Base-by-base conservation (phyloP, 1,139 yeast species). In the Diutina ranongensis region DNA sequence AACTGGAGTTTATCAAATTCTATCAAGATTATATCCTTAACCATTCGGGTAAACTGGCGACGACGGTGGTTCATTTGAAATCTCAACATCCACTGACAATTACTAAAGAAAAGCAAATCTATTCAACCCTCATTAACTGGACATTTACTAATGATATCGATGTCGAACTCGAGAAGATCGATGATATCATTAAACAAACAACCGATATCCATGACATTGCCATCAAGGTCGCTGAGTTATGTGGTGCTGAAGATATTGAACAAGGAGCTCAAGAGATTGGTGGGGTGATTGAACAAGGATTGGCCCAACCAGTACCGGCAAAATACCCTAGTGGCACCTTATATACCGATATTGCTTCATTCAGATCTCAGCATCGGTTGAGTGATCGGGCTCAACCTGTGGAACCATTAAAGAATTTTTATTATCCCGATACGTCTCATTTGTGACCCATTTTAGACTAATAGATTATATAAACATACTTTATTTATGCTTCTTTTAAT, bases 51-150 rank as follows among this genome's bases (percentile, higher is more conserved):
- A 58, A 68, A 28, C 57, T 78, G 1, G 67, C 80, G 1, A 76
- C 69, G 53, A 56, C 86, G 31, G 70, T 81, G 18, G 72, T 87
- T 19, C 87, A 86, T 55, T 71, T 89, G 58, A 74, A 80, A 55
- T 79, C 94, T 0, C 83, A 78, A 49, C 61, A 59, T 3, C 61
- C 62, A 3, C 69, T 72, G 3, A 54, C 49, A 25, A 54, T 58
- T 3, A 45, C 60, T 2, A 47, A 53, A 2, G 46, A 50, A 40
- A 66, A 65, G 49, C 57, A 57, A 44, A 48, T 62, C 12, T 60
- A 61, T 22, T 50, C 60, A 19, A 57, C 69, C 1, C 49, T 65
- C 21, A 52, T 53, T 48, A 66, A 66, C 50, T 63, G 49, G 46
- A 48, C 62, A 16, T 60, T 57, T 48, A 54, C 55, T 34, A 49